Conservation (phyloP, 2,329 filamentous ascomycete genomes). For the Diaporthe citrichinensis region DNA sequence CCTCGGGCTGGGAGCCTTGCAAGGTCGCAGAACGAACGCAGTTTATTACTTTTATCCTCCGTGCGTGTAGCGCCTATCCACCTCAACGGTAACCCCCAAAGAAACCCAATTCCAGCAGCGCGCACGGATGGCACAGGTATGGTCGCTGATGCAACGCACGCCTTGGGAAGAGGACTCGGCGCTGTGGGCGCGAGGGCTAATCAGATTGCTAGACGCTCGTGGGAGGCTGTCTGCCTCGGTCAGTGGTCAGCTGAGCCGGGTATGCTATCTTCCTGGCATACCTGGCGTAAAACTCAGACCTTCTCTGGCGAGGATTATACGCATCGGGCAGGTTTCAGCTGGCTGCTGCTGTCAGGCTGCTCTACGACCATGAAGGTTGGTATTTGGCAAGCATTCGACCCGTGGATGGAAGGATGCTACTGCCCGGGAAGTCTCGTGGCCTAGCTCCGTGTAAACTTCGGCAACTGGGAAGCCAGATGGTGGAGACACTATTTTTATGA, state of each 20-base stretch:
- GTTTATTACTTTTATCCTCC: neutral
- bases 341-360: constrained; percentile 11
- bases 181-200: neutral
- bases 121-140: neutral
- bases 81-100: neutral
- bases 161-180: constrained; percentile 1
- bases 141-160: neutral
- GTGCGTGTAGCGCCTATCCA: constrained; percentile 4
- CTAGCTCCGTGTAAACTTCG: neutral
- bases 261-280: neutral
- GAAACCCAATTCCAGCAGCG: constrained; percentile 8
- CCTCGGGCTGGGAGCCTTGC: constrained; percentile 17
- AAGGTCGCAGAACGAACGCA: neutral
- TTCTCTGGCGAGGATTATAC: neutral
- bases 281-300: neutral
- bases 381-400: neutral
- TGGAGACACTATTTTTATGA: neutral
- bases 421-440: neutral
- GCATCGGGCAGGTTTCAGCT: constrained; percentile 4
- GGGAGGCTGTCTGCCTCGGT: neutral
- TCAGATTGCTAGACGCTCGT: neutral
- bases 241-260: neutral
- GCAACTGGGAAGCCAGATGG: neutral
- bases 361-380: constrained; percentile 4
- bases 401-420: neutral